These are phyloP conservation scores for Fusarium buxicola DNA, from an alignment of 2,329 filamentous ascomycete species.

Conservation along the genomic window DNA sequence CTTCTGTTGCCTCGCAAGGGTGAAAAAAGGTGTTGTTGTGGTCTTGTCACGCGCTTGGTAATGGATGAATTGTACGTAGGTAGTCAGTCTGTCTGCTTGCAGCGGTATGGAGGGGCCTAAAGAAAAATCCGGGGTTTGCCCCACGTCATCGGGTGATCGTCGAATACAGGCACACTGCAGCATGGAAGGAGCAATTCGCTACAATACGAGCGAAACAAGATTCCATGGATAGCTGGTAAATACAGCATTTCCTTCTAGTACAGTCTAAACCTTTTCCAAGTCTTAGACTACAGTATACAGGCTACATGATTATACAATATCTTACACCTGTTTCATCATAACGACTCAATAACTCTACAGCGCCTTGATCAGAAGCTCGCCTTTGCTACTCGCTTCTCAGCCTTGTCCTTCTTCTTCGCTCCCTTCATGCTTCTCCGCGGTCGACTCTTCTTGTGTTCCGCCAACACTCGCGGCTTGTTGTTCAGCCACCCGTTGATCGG, in stretches of 20 bases:
- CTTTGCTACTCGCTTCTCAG: slow-evolving; percentile 43
- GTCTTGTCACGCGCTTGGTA: slow-evolving; percentile 28
- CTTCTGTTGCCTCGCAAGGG: not conserved
- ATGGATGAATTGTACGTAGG: slow-evolving; percentile 29
- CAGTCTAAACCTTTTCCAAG: slow-evolving; percentile 11
- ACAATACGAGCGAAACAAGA: too few species aligned
- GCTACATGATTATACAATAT: slow-evolving; percentile 26
- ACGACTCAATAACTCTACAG: slow-evolving; percentile 12
- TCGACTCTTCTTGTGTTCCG: slow-evolving; percentile 62
- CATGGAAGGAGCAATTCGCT: not conserved
- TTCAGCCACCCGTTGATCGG: slow-evolving; percentile 80
- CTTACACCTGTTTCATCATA: slow-evolving; percentile 30
- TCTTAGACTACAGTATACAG: slow-evolving; percentile 23
- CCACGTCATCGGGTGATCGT: slow-evolving; percentile 36
- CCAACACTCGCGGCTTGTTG: slow-evolving; percentile 65
- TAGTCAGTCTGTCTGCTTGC: too few species aligned
- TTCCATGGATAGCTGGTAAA: slow-evolving; percentile 2
- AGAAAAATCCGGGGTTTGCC: slow-evolving; percentile 35
- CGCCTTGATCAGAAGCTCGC: slow-evolving; percentile 3
- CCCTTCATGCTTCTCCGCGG: slow-evolving; percentile 79
- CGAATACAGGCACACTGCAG: not conserved
- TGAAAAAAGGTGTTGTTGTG: not conserved
- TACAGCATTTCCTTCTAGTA: slow-evolving; percentile 25
- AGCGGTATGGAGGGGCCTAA: slow-evolving; percentile 33
- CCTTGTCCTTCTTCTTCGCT: slow-evolving; percentile 56